Percentiles rank a stretch among this genome's conserved stretches.
Conservation (phyloP, 169 alveolate species). For the Plasmodium ovale region DNA sequence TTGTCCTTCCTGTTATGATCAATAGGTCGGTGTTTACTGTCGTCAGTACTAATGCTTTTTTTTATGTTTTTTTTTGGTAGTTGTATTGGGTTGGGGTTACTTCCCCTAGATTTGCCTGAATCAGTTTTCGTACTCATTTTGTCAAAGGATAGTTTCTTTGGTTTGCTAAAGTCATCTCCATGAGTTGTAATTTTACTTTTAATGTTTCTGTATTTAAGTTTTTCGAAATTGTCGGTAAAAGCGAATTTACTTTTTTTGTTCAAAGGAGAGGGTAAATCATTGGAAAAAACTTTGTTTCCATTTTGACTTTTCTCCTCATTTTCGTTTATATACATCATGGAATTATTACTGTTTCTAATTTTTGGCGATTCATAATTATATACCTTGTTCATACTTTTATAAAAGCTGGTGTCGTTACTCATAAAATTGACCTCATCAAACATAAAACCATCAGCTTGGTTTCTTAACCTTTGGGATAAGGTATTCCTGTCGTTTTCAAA, state of each 20-base stretch:
- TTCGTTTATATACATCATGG: conserved; percentile 16
- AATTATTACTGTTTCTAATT: conserved; percentile 26
- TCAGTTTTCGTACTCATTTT: conserved; percentile 2
- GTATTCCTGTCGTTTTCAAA: conserved; percentile 6
- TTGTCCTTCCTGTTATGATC: conserved; percentile 37
- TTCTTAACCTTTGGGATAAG: background rate
- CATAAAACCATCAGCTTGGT: conserved; percentile 1
- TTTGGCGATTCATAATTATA: conserved; percentile 22
- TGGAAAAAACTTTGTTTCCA: conserved; percentile 17
- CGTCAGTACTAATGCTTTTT: conserved; percentile 21
- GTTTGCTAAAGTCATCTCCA: conserved; percentile 9
- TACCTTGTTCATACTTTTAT: conserved; percentile 18
- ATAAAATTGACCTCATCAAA: conserved; percentile 10
- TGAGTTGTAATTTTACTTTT: conserved; percentile 4
- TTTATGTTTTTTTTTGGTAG: conserved; percentile 30
- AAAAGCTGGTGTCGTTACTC: background rate
- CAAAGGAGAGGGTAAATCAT: conserved; percentile 26
- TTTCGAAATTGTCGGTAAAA: conserved; percentile 17
- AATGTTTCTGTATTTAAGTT: conserved; percentile 12
- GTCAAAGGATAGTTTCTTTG: conserved; percentile 9
- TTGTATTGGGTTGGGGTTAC: background rate
- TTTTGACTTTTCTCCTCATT: conserved; percentile 27
- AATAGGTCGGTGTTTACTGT: conserved; percentile 2
- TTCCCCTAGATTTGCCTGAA: background rate
- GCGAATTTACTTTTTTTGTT: conserved; percentile 22